Base-by-base conservation (phyloP, 371 early-diverging fungal species). In the Mucor indicus region DNA sequence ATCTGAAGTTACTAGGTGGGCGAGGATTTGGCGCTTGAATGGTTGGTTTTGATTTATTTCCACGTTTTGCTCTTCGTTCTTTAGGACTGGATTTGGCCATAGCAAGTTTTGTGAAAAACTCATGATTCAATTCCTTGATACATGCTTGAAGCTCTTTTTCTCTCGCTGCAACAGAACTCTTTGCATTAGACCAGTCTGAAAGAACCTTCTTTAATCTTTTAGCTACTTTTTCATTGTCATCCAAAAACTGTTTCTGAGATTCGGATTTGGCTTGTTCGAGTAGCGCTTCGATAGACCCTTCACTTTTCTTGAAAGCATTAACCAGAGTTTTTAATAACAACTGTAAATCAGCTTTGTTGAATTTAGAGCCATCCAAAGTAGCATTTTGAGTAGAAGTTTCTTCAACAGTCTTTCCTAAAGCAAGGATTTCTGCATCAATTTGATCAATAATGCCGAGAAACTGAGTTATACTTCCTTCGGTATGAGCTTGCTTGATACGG, bases 301-400 rank as follows among this genome's bases (percentile, higher is more conserved):
- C 73, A 13, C 41, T 57, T 3, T 50, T 41, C 20, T 62, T 72
- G 41, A 67, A 68, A 3, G 54, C 44, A 2, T 46, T 38, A 5
- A 61, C 61, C 27, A 80, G 55, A 5, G 65, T 67, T 15, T 73
- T 71, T 9, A 67, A 62, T 33, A 78, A 35, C 0, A 54, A 38
- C 24, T 80, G 76, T 6, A 84, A 58, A 35, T 80, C 80, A 41
- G 74, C 50, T 17, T 73, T 76, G 21, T 55, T 67, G 33, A 76
- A 60, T 17, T 50, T 49, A 23, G 71, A 57, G 4, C 72, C 57
- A 13, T 64, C 60, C 0, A 65, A 41, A 13, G 53, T 54, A 2
- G 75, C 73, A 38, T 64, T 53, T 6, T 64, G 64, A 1, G 72
- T 62, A 1, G 75, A 60, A 12, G 67, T 56, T 13, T 63, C 54